Base-by-base conservation (phyloP, 2,329 filamentous ascomycete genomes). In the Ophiocordyceps camponoti-rufipedis region DNA sequence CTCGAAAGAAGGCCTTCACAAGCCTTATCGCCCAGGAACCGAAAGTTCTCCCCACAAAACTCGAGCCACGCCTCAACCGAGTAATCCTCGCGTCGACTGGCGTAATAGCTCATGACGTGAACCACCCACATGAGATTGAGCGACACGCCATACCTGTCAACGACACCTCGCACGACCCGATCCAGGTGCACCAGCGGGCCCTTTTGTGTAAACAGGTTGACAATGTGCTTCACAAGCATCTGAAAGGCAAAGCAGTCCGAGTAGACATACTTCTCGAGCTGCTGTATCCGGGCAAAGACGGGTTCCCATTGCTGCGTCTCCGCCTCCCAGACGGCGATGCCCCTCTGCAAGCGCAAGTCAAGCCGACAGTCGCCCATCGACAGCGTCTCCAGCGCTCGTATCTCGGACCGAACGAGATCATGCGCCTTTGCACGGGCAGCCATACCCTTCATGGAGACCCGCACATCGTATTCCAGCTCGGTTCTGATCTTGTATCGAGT, bases 31-130 rank as follows among this genome's bases (percentile, higher is more conserved):
- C 60, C 54, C 43, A 58, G 51, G 29, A 50, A 48, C 12, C 61
- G 46, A 2, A 58, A 58, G 28, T 50, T 50, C 10, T 54, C 49
- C 28, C 52, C 47, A 41, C 60, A 62, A 39, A 59, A 62, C 16
- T 55, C 51, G 1, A 63, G 50, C 61, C 61, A 63, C 1, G 49
- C 45, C 39, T 56, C 49, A 42, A 60, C 53, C 1, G 50, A 47
- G 5, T 58, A 50, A 1, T 54, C 42, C 23, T 61, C 52, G 12
- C 55, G 58, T n/a, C 48, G 53, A 18, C 54, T 49, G 9, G 58
- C 57, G 45, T 62, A 52, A 6, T 47, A 48, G 13, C 62, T 56
- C 33, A 62, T 49, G 4, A 63, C 55, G 9, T 52, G 46, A 45
- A 56, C 55, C 3, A 56, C 54, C 46, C 62, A 56, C 13, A 53